phyloP scores from a whole-genome alignment of 176 grass and related monocot genomes.

The Lolium rigidum region DNA sequence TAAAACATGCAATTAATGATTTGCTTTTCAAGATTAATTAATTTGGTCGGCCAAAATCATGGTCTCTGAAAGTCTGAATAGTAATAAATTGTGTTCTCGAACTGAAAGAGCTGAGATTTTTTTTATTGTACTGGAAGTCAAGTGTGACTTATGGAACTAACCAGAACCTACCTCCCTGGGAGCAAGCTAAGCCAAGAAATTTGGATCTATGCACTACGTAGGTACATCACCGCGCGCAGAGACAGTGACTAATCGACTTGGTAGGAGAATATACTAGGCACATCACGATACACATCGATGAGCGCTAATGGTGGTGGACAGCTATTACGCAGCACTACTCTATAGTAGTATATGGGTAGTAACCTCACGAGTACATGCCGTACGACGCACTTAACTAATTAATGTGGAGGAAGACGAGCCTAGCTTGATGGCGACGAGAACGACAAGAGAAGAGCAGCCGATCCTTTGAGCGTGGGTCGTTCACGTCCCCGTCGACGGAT shows the following conservation, averaged over 20 bases:
- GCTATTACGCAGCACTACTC: conserved; percentile 9
- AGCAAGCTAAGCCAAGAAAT: not conserved
- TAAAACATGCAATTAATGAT: too few species aligned
- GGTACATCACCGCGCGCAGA: not conserved
- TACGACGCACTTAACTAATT: conserved; percentile 40
- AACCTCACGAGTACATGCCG: conserved; percentile 10
- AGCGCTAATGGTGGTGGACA: conserved; percentile 30
- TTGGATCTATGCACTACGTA: not conserved
- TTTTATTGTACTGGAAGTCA: too few species aligned
- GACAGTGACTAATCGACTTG: not conserved
- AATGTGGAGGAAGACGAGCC: not conserved
- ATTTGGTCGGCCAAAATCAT: too few species aligned
- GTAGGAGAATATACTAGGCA: not conserved
- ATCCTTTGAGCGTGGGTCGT: not conserved
- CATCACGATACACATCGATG: not conserved
- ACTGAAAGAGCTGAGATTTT: too few species aligned
- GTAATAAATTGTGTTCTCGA: too few species aligned
- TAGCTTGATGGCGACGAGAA: not conserved
- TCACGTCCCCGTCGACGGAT: conserved; percentile 7
- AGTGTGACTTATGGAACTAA: too few species aligned
- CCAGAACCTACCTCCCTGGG: too few species aligned
- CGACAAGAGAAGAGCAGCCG: not conserved
- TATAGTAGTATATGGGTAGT: not conserved
- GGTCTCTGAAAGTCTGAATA: too few species aligned
- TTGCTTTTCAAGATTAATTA: too few species aligned